Evolutionary conservation across 306 rosid species (phyloP).

Genomic region (Trifolium subterraneum): DNA sequence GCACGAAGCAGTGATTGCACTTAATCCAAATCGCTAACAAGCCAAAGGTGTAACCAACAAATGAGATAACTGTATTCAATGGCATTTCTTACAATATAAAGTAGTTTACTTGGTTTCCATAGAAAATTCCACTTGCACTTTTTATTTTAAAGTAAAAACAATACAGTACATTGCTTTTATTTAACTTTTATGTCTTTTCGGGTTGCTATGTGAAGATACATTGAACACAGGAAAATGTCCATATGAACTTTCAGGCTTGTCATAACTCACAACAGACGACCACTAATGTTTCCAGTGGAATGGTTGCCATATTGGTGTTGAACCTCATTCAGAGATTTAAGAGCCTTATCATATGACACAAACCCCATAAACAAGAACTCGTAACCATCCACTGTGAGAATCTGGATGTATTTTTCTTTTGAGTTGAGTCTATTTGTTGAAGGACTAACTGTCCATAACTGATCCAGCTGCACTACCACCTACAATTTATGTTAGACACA

Average conservation of each 20-base stretch:
- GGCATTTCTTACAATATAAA: no score
- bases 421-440: conserved; percentile 59
- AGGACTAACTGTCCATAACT: conserved; percentile 60
- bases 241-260: not conserved
- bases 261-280: conserved; percentile 3
- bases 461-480: conserved; percentile 64
- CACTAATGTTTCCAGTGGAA: conserved; percentile 19
- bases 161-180: conserved; percentile 8
- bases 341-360: conserved; percentile 70
- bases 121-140: not conserved
- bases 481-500: conserved; percentile 31
- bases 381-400: conserved; percentile 64
- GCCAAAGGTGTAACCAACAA: not conserved
- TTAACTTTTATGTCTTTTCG: not conserved
- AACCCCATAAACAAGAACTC: conserved; percentile 83
- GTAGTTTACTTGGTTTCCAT: not conserved
- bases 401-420: conserved; percentile 55
- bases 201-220: not conserved
- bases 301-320: conserved; percentile 36
- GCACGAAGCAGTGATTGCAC: no score
- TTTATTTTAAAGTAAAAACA: not conserved
- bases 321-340: conserved; percentile 57
- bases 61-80: conserved; percentile 4
- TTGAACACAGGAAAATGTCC: not conserved
- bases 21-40: no score